Evolutionary conservation across 441 rosid genomes (phyloP), one percentile per base, ranked within the genome.

Genomic region (Omphalea diandra): DNA sequence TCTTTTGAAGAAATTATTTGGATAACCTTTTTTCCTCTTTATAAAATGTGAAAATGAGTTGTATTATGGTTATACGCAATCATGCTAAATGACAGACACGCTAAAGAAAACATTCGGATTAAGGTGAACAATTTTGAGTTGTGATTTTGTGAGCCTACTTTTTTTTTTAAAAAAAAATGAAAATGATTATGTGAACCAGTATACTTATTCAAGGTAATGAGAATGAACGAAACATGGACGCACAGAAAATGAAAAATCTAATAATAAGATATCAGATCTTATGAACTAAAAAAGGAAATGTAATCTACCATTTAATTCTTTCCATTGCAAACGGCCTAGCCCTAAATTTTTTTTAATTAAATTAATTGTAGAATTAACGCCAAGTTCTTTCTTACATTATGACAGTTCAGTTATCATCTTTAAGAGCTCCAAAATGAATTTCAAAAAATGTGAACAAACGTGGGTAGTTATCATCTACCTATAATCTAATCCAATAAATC

Each of bases 391-490:
- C 57, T 46, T 47, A 17, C 59, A 64, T 44, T 11, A 26, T n/a
- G n/a, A n/a, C n/a, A n/a, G n/a, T n/a, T n/a, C n/a, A n/a, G n/a
- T n/a, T n/a, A n/a, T n/a, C 18, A 63, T 31, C 43, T 43, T 26
- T 22, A 60, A 32, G 62, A 7, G 66, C 54, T 53, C 65, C 65
- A 63, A 58, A 64, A 24, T 61, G 65, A 63, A 81, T 60, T 73
- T 81, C 70, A 67, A 81, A 79, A 68, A 10, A 11, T 56, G 63
- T 35, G 40, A 71, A 63, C 33, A 69, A 55, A 63, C 70, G 79
- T 74, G 79, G 84, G 82, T 40, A 49, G 67, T 73, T 73, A n/a
- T 65, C 56, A 32, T 63, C 60, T 63, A 74, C 50, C 71, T 55
- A 60, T 70, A 63, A 46, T 58, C 69, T 67, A 56, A 67, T 55